These are phyloP conservation scores for Ceratocystis lukuohia DNA, from an alignment of 2,329 filamentous ascomycete species.

Conservation along the genomic window DNA sequence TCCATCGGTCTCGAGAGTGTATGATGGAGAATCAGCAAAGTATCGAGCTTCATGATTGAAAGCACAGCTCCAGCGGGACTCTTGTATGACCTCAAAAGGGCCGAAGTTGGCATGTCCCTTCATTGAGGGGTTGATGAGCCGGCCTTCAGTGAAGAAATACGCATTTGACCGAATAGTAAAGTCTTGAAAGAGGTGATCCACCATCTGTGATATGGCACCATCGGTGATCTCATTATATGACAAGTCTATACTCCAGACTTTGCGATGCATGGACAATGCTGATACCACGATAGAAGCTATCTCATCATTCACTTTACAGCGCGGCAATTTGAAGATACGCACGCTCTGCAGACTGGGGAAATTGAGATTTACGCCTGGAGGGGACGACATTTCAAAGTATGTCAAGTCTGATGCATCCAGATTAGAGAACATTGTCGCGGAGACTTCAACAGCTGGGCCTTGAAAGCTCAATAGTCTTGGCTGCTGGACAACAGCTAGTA, in stretches of 20 bases:
- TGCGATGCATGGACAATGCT: constrained; percentile 22
- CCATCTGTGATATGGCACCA: constrained; percentile 19
- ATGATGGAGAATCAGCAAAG: constrained; percentile 36
- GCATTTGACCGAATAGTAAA: constrained; percentile 17
- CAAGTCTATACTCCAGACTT: constrained; percentile 46
- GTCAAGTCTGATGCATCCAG: constrained; percentile 30
- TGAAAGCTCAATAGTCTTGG: constrained; percentile 9
- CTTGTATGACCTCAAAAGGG: constrained; percentile 33
- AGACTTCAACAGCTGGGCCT: not conserved
- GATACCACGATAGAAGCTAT: constrained; percentile 27
- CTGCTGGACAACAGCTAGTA: constrained; percentile 2
- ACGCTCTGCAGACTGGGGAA: constrained; percentile 32
- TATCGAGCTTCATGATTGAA: constrained; percentile 37
- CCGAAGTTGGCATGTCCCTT: constrained; percentile 29
- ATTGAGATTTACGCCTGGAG: constrained; percentile 38
- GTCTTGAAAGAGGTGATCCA: constrained; percentile 7
- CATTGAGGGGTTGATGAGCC: constrained; percentile 24
- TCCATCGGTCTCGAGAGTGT: constrained; percentile 21
- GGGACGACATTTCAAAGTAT: constrained; percentile 33
- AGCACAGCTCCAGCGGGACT: constrained; percentile 33
- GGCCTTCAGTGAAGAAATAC: constrained; percentile 36
- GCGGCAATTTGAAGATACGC: constrained; percentile 38
- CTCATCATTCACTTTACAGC: constrained; percentile 34
- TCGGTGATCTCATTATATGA: constrained; percentile 41
- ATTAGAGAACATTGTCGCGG: constrained; percentile 27